phyloP scores from a whole-genome alignment of 495 filamentous ascomycete genomes.

The Aspergillus asperescens region DNA sequence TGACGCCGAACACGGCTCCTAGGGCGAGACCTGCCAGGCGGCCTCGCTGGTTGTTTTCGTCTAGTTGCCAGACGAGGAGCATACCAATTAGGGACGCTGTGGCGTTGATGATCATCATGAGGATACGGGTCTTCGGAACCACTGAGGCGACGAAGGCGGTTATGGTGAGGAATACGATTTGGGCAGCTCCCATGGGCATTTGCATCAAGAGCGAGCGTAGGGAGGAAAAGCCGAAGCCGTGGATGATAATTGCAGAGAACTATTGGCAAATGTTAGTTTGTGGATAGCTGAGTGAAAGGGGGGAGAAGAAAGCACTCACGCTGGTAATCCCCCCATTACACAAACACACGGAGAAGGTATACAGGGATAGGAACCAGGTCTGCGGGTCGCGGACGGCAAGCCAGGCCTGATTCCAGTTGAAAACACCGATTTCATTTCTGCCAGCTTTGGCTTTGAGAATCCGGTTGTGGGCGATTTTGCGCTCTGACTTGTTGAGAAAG shows the following conservation, averaged over 20 bases:
- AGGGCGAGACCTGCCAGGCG: not conserved
- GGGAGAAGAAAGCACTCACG: not conserved
- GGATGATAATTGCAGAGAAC: conserved; percentile 2
- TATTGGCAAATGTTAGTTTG: not conserved
- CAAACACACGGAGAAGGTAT: not conserved
- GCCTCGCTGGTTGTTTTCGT: not conserved
- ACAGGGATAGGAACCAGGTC: conserved; percentile 3
- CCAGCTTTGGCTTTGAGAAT: not conserved
- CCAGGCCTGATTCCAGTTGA: not conserved
- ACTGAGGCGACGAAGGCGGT: not conserved
- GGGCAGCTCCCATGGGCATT: conserved; percentile 3
- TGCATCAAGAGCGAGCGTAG: conserved; percentile 1
- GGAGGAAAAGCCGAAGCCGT: not conserved
- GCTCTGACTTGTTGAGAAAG: not conserved
- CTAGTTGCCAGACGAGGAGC: conserved; percentile 3
- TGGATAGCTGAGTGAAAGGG: not conserved
- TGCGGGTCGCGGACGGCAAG: conserved; percentile 4
- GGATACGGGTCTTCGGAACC: not conserved
- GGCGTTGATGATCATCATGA: conserved; percentile 1
- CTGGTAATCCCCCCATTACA: conserved; percentile 1
- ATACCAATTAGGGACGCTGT: not conserved
- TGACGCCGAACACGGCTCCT: not conserved
- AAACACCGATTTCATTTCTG: not conserved
- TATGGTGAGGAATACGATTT: not conserved
- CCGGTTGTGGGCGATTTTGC: not conserved